Base-by-base conservation (phyloP, 495 filamentous ascomycete genomes). In the Trichoderma virens region DNA sequence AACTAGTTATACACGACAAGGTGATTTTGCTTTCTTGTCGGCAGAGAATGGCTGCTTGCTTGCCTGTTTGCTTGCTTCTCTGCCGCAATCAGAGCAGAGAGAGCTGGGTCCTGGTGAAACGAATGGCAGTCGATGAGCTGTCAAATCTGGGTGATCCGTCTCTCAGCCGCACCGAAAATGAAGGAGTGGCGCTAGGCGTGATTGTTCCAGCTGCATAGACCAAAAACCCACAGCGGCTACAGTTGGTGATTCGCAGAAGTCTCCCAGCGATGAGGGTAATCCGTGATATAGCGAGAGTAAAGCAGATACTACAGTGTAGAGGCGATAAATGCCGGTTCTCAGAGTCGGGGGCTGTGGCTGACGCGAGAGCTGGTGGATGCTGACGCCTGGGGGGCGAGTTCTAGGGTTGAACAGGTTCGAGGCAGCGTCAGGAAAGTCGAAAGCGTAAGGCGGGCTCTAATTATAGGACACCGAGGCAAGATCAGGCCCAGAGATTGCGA, bases 281-380 rank as follows among this genome's bases (percentile, higher is more conserved):
- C 32, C n/a, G 32, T 47, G 43, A n/a, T 47, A 23, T 47, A 47
- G 43, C n/a, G 43, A 47, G 43, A 3, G 43, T 47, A 47, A 56
- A 30, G 51, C 51, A 28, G 51, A 56, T 56, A 27, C 51, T 56
- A 23, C 43, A 47, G 51, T 27, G 51, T 27, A 56, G 51, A 56
- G 51, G 23, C 27, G 51, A 20, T 47, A n/a, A 8, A 56, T 56
- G 51, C 16, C 7, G 23, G 51, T 16, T 23, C 23, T n/a, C 14
- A 8, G 20, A 27, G 18, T 30, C 32, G 32, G 51, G 23, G 9
- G 23, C 47, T 13, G 51, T 14, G 51, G 51, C 25, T 30, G 51
- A 56, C 25, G 25, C n/a, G 43, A 35, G 51, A 20, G 51, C 51
- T 27, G 25, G 27, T 56, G 51, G 51, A 56, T 56, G 51, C 27